phyloP scores from a whole-genome alignment of 2,329 filamentous ascomycete species.

The Epicoccum sorghinum region DNA sequence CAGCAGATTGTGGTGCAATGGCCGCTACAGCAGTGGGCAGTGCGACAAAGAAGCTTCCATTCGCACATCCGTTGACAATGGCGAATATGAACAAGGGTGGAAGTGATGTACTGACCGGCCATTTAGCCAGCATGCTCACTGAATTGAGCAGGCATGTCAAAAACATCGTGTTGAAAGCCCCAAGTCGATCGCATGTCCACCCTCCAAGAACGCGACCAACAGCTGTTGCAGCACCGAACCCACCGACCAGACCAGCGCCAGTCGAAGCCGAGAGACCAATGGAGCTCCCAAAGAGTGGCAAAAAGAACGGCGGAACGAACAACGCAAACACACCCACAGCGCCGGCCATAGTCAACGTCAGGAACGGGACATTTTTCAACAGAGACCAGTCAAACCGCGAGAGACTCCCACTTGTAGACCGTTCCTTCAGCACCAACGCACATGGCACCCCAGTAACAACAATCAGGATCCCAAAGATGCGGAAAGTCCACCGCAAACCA shows the following conservation, averaged over 20 bases:
- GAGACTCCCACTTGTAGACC: conserved; percentile 16
- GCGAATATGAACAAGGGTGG: conserved; percentile 36
- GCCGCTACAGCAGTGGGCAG: conserved; percentile 37
- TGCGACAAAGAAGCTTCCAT: conserved; percentile 38
- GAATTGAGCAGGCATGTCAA: conserved; percentile 36
- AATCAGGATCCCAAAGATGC: conserved; percentile 34
- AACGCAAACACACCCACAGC: conserved; percentile 36
- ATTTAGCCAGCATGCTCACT: conserved; percentile 38
- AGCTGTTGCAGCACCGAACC: conserved; percentile 35
- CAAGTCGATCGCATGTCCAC: conserved; percentile 37
- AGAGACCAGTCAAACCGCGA: conserved; percentile 1
- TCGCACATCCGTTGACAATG: conserved; percentile 37
- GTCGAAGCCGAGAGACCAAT: conserved; percentile 16
- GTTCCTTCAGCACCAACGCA: conserved; percentile 34
- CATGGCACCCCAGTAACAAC: conserved; percentile 34
- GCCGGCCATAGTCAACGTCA: conserved; percentile 35
- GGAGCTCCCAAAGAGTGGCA: conserved; percentile 8
- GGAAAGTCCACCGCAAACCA: conserved; percentile 41
- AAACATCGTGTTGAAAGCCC: conserved; percentile 39
- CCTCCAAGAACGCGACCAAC: conserved; percentile 36
- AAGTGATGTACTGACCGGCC: conserved; percentile 35
- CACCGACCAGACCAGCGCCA: conserved; percentile 23
- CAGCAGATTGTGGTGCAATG: conserved; percentile 35
- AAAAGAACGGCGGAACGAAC: conserved; percentile 40
- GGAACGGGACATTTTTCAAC: conserved; percentile 26